Percentiles rank a stretch among this genome's conserved stretches.
Evolutionary conservation across 129 eudicot species (phyloP).

Genomic region (Helianthus annuus): HanXRQr2.0-SUNRISE NC_035442.2:3689813-3690312

Average conservation of each 20-base stretch:
- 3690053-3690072: no score
- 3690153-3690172: constrained; percentile 97
- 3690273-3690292: constrained; percentile 93
- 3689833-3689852: constrained; percentile 20
- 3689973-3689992: not conserved
- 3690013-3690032: not conserved
- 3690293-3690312: constrained; percentile 97
- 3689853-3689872: constrained; percentile 3
- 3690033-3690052: not conserved
- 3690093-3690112: no score
- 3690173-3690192: constrained; percentile 94
- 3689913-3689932: no score
- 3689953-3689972: no score
- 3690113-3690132: no score
- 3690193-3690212: constrained; percentile 94
- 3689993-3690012: not conserved
- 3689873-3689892: not conserved
- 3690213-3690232: constrained; percentile 91
- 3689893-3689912: not conserved
- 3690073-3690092: no score
- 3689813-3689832: not conserved
- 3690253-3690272: constrained; percentile 82
- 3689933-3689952: no score
- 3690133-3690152: no score
- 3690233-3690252: constrained; percentile 92